Percentiles rank a stretch among this genome's conserved stretches.
phyloP scores from a whole-genome alignment of 306 rosid genomes.

The Begonia peltatifolia region DNA sequence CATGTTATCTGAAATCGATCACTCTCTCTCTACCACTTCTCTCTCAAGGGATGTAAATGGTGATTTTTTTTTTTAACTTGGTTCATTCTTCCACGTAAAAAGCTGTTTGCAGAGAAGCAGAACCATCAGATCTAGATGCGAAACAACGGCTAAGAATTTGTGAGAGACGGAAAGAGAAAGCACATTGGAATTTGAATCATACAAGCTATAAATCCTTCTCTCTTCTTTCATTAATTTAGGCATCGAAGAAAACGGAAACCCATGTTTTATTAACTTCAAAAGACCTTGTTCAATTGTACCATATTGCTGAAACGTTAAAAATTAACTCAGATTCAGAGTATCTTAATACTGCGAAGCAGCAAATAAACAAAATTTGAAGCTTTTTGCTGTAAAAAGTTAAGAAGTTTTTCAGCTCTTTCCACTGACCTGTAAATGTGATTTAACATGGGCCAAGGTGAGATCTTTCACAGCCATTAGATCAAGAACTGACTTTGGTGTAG shows the following conservation, averaged over 20 bases:
- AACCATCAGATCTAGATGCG: constrained; percentile 72
- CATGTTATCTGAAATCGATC: constrained; percentile 63
- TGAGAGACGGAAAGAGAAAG: constrained; percentile 25
- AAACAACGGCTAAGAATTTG: constrained; percentile 47
- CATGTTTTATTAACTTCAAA: background rate
- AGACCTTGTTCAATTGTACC: constrained; percentile 7
- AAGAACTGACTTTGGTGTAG: constrained; percentile 98
- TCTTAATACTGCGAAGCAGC: too few species aligned
- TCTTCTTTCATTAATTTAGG: too few species aligned
- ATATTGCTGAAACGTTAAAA: too few species aligned
- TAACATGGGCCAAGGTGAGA: constrained; percentile 98
- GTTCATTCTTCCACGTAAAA: constrained; percentile 86
- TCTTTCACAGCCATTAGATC: constrained; percentile 99
- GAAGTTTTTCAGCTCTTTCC: background rate
- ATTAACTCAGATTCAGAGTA: too few species aligned
- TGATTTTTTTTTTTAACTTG: constrained; percentile 29
- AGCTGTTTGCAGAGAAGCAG: constrained; percentile 84
- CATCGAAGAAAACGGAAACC: background rate
- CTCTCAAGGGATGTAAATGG: constrained; percentile 1
- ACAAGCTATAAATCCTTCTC: background rate
- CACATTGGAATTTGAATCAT: constrained; percentile 52
- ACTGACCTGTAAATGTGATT: constrained; percentile 93
- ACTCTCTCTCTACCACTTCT: constrained; percentile 13
- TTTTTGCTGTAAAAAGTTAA: too few species aligned
- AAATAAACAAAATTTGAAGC: too few species aligned